Evolutionary conservation across 768 basidiomycete species (phyloP).

Genomic region (Termitomyces sp.): DNA sequence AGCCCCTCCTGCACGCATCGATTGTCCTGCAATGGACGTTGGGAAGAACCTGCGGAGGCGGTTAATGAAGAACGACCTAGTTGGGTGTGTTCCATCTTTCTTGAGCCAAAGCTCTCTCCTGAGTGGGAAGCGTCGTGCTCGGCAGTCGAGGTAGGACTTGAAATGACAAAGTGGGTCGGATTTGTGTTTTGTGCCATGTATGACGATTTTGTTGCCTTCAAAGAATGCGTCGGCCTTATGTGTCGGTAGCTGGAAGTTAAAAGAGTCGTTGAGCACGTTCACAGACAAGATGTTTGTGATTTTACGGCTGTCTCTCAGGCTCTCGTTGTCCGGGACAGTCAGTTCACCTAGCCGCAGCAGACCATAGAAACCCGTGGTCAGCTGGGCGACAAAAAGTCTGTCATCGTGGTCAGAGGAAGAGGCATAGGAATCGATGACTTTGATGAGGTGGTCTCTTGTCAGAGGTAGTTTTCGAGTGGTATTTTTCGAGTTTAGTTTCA

Average conservation of each 20-base stretch:
- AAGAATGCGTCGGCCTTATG: no score
- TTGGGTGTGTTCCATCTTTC: no score
- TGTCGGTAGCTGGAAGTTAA: background rate
- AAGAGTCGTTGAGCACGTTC: background rate
- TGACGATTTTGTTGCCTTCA: no score
- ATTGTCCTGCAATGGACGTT: no score
- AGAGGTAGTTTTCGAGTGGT: background rate
- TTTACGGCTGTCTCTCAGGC: background rate
- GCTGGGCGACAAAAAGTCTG: background rate
- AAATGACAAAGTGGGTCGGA: background rate
- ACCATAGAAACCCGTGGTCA: background rate
- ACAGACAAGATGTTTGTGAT: background rate
- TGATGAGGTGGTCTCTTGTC: background rate
- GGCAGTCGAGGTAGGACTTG: no score
- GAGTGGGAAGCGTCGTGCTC: no score
- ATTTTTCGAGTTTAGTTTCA: background rate
- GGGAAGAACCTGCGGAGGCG: no score
- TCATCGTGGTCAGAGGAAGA: background rate
- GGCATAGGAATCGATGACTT: rapidly evolving
- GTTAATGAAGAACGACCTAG: no score
- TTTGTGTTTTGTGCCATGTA: no score
- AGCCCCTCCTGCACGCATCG: no score
- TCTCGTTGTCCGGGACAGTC: background rate
- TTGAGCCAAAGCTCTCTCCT: no score
- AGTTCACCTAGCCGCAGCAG: background rate